Base-by-base conservation (phyloP, 371 early-diverging fungal species). In the Actinomortierella ambigua region DNA sequence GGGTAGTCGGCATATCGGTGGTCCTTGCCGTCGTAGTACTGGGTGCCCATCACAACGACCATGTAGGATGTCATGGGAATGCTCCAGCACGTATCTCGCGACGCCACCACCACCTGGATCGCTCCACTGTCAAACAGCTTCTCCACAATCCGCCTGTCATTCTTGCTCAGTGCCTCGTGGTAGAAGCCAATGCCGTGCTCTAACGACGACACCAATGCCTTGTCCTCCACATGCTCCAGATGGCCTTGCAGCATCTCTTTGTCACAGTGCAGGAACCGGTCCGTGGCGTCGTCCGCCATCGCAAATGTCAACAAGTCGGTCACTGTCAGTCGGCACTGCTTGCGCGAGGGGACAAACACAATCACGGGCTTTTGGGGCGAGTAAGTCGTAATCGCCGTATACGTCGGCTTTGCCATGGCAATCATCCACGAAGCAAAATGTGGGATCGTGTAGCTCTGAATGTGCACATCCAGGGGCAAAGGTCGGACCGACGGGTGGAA, bases 61-160 rank as follows among this genome's bases (percentile, higher is more conserved):
- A 97, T 76, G 77, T 99, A 96, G 2, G 99, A 99, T 0, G 99
- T 99, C 48, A 97, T 88, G 78, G 99, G 99, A 53, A 99, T 97
- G 53, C 96, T 95, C 99, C 99, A 99, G 1, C 99, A 99, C n/a
- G 99, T 80, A 2, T 99, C 99, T 56, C 93, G 90, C 4, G 99
- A 99, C 3, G 97, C 95, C 44, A 99, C 90, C 61, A 99, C 77
- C 34, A 99, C 86, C 68, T 96, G 95, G 64, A 99, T 96, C 80
- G 95, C 94, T 71, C 90, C 85, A 57, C 90, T 89, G 51, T 90
- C 82, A 78, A 98, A 99, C 23, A 97, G 86, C 54, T 94, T 92
- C 78, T 99, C 99, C n/a, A 95, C 95, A 4, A 94, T 69, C 59
- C 83, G 85, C 43, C 99, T 86, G 59, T 98, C 97, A 14, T 76